Percentiles rank a stretch among this genome's conserved stretches.
Conservation (phyloP, 2,329 filamentous ascomycete species). For the Leptographium flavum region DNA sequence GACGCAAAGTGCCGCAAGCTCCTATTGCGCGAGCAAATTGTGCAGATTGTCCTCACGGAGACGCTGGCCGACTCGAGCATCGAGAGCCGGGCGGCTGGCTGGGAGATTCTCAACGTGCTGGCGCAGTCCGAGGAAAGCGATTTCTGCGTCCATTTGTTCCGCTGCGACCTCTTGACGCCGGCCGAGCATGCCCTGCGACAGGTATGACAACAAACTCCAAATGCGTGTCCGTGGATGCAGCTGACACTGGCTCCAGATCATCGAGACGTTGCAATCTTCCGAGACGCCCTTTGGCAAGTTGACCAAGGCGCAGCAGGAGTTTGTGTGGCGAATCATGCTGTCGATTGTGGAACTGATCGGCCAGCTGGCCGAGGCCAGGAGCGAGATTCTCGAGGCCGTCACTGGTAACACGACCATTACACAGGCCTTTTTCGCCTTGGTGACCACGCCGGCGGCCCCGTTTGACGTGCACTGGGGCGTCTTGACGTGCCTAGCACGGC, state of each 20-base stretch:
- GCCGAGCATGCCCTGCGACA: slow-evolving; percentile 40
- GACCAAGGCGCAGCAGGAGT: slow-evolving; percentile 36
- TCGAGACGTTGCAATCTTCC: slow-evolving; percentile 22
- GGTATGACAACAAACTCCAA: too few relatives aligned
- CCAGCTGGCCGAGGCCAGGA: slow-evolving; percentile 41
- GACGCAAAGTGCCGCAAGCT: slow-evolving; percentile 49
- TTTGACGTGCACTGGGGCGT: slow-evolving; percentile 30
- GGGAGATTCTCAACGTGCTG: slow-evolving; percentile 49
- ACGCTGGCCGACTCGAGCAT: slow-evolving; percentile 48
- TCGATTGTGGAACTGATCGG: slow-evolving; percentile 38
- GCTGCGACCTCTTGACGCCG: slow-evolving; percentile 46
- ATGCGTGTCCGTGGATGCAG: neutral
- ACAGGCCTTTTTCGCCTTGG: slow-evolving; percentile 39
- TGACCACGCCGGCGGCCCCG: slow-evolving; percentile 25
- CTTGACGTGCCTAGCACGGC: slow-evolving; percentile 39
- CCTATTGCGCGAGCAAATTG: slow-evolving; percentile 50
- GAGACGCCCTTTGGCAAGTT: slow-evolving; percentile 30
- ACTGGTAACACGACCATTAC: slow-evolving; percentile 32
- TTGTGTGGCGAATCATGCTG: slow-evolving; percentile 38
- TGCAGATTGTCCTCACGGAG: slow-evolving; percentile 47
- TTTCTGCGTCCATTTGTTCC: slow-evolving; percentile 51
- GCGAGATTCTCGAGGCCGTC: slow-evolving; percentile 44
- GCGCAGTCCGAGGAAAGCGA: slow-evolving; percentile 50
- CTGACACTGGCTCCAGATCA: neutral
- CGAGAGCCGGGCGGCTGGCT: slow-evolving; percentile 51